A percentile compares a stretch with the other conserved stretches of the same genome.
Evolutionary conservation across 1,284 basidiomycete species (phyloP).

Genomic region (Irpex rosettiformis): DNA sequence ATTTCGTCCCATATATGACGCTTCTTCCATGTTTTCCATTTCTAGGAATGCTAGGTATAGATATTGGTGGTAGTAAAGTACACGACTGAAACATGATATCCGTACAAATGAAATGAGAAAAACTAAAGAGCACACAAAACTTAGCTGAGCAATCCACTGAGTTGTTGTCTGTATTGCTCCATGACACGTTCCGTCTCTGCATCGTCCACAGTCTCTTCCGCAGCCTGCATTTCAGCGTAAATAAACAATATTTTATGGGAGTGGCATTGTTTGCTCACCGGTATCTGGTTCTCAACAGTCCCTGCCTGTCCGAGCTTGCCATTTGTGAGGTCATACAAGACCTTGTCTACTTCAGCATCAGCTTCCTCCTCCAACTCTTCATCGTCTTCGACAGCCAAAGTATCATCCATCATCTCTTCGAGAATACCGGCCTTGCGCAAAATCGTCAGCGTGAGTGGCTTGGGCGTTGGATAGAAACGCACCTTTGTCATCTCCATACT

Average conservation of each 20-base stretch:
- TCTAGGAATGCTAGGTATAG: neutral
- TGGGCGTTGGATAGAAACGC: conserved; percentile 10
- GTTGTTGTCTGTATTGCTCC: conserved; percentile 83
- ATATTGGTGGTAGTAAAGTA: neutral
- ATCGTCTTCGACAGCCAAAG: conserved; percentile 84
- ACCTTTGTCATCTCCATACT: conserved; percentile 99
- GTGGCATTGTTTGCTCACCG: conserved; percentile 54
- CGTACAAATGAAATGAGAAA: neutral
- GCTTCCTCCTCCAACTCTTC: conserved; percentile 97
- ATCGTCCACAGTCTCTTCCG: conserved; percentile 64
- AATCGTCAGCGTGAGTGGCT: conserved; percentile 2
- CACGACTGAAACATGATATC: neutral
- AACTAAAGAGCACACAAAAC: conserved; percentile 22
- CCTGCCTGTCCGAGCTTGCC: conserved; percentile 90
- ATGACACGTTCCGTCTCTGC: conserved; percentile 82
- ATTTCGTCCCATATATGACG: too few relatives aligned
- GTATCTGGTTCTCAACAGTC: conserved; percentile 68
- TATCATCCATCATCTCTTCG: conserved; percentile 92
- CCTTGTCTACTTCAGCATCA: conserved; percentile 95
- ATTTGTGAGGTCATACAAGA: conserved; percentile 93
- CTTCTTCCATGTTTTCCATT: too few relatives aligned
- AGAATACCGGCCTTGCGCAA: conserved; percentile 78
- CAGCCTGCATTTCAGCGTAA: conserved; percentile 33
- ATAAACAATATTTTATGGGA: neutral
- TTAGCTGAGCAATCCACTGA: conserved; percentile 80